Percentiles rank a stretch among this genome's conserved stretches.
These are phyloP conservation scores for Capsicum pubescens DNA, from an alignment of 257 asterid genomes.

Conservation along the genomic window DNA sequence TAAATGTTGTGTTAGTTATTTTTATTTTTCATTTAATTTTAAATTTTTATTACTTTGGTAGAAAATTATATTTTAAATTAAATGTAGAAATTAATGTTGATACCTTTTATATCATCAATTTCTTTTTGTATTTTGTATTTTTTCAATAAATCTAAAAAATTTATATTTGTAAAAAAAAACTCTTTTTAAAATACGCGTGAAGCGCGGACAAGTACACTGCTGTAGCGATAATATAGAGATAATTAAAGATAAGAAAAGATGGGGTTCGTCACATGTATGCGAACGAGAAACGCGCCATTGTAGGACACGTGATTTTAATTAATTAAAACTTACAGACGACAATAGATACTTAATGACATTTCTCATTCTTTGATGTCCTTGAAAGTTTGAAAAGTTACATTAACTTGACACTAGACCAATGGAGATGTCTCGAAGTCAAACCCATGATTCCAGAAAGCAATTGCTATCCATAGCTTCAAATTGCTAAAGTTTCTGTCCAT, in stretches of 20 bases:
- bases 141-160: too few species aligned
- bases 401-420: background rate
- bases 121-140: too few species aligned
- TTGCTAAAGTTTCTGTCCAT: conserved; percentile 52
- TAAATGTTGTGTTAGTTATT: too few species aligned
- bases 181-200: too few species aligned
- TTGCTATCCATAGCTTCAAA: conserved; percentile 71
- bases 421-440: conserved; percentile 56
- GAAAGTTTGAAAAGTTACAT: background rate
- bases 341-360: background rate
- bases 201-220: too few species aligned
- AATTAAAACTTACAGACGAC: background rate
- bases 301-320: background rate
- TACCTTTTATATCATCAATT: too few species aligned
- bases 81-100: too few species aligned
- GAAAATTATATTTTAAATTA: too few species aligned
- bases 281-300: background rate
- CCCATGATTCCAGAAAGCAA: conserved; percentile 64
- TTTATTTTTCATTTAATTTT: too few species aligned
- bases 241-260: background rate
- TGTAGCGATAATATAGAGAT: too few species aligned
- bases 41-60: too few species aligned
- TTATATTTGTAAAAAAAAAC: too few species aligned
- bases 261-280: background rate
- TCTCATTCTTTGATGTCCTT: background rate